Base-by-base conservation (phyloP, 2,329 filamentous ascomycete genomes). In the Xylariaceae sp. region DNA sequence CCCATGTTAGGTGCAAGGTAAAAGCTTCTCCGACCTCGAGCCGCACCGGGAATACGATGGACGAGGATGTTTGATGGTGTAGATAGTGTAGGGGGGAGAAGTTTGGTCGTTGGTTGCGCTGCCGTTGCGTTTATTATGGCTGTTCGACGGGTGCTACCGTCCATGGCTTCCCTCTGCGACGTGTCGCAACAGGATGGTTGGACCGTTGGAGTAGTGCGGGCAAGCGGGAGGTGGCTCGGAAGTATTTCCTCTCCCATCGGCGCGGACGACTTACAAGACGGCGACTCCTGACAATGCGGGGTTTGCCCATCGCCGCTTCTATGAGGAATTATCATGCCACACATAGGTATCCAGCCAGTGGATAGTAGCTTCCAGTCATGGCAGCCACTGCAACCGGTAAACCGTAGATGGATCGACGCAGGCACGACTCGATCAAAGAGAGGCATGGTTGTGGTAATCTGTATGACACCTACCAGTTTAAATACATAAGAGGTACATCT, bases 231-330 rank as follows among this genome's bases (percentile, higher is more conserved):
- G 57, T 60, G 58, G 50, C 53, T 34, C 34, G 43, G 52, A 58
- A 49, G 58, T 60, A 60, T 58, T 12, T 51, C 50, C 52, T 50
- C 55, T 32, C 12, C 47, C 50, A n/a, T 46, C 50, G 29, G 44
- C 47, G 55, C 50, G 26, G 52, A 41, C 45, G 30, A 55, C 55
- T 46, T 58, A 60, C 58, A 58, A 58, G 47, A 37, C 11, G 47
- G 50, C 58, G 55, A 60, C 58, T 37, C 32, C 26, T 32, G 42
- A 54, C 50, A 60, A 50, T 60, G 55, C 58, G 58, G 58, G 58
- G 58, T 60, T 55, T 47, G 51, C 41, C 47, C 47, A 53, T 58
- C 47, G 49, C 52, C 48, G 49, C 50, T 60, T 58, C 55, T 54
- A 51, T 42, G 26, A 51, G 50, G 37, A 45, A 19, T 6, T 5